Evolutionary conservation across 225 moss, liverwort and hornwort species (phyloP).

Genomic region (Antitrichia curtipendula): DNA sequence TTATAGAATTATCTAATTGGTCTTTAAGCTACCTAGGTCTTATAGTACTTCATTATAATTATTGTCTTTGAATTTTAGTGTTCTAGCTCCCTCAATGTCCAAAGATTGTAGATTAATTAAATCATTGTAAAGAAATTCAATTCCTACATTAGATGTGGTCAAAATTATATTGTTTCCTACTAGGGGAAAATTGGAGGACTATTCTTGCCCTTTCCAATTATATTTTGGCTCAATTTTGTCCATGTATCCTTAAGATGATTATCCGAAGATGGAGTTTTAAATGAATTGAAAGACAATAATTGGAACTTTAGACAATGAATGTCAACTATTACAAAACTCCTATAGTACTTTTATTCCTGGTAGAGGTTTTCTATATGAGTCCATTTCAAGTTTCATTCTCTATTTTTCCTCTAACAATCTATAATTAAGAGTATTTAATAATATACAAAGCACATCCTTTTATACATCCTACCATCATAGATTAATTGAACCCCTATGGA

Average conservation of each 20-base stretch:
- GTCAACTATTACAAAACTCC: background rate
- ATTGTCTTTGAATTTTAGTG: background rate
- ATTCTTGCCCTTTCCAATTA: background rate
- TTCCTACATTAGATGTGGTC: background rate
- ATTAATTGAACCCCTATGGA: no score
- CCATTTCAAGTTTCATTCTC: no score
- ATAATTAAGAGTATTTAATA: no score
- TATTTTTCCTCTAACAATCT: no score
- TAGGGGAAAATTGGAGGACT: background rate
- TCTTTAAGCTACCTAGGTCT: background rate
- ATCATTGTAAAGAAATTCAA: background rate
- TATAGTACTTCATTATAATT: background rate
- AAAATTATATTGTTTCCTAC: background rate
- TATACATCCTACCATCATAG: no score
- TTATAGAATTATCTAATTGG: no score
- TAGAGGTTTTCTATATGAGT: no score
- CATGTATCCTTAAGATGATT: background rate
- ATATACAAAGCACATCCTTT: no score
- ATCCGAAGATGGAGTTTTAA: background rate
- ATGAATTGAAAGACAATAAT: background rate
- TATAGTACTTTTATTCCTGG: accelerated
- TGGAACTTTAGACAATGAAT: background rate
- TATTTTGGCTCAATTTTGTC: background rate
- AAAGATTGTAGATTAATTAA: background rate
- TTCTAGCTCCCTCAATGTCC: background rate